Evolutionary conservation across 371 early-diverging fungal genomes (phyloP), one percentile per base, ranked within the genome.

Genomic region (Apophysomyces elegans): DNA sequence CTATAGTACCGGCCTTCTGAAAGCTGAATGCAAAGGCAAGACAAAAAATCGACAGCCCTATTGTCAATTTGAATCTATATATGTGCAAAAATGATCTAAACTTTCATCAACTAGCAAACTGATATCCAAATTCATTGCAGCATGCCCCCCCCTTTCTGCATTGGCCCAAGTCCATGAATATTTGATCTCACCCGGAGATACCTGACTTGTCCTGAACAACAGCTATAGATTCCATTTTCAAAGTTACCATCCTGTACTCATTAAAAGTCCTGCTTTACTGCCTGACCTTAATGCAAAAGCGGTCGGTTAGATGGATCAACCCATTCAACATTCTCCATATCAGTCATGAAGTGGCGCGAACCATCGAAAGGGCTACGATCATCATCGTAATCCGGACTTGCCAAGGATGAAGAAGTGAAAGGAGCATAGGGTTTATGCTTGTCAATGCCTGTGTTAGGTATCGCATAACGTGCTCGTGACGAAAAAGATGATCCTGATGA

Each of bases 361-460:
- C 21, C 18, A 56, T 75, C 76, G 46, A 75, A 75, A 2, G 76
- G 76, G 47, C 72, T 60, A 1, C 57, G 16, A 4, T 75, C 76
- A 1, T 67, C 65, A 2, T 75, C 76, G 8, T 61, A 66, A 58
- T 75, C 76, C 1, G 76, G 76, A 0, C 72, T 75, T 11, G 72
- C 76, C n/a, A 75, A 38, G 7, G 70, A 61, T 0, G 76, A 75
- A 7, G 76, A 67, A 2, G 66, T 72, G n/a, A 69, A 67, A 1
- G 76, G 76, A 9, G 70, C 72, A 57, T 75, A 75, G 7, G 64
- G 59, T 12, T 62, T 59, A 13, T 60, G 16, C 13, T 13, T 8
- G 18, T 56, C 47, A 35, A 36, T 37, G 8, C 63, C 50, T 26
- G 18, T 18, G 6, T 59, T 46, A 21, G 54, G 21, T 18, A 50